phyloP scores from a whole-genome alignment of 352 stramenopile species.

The Saprolegnia diclina region DNA sequence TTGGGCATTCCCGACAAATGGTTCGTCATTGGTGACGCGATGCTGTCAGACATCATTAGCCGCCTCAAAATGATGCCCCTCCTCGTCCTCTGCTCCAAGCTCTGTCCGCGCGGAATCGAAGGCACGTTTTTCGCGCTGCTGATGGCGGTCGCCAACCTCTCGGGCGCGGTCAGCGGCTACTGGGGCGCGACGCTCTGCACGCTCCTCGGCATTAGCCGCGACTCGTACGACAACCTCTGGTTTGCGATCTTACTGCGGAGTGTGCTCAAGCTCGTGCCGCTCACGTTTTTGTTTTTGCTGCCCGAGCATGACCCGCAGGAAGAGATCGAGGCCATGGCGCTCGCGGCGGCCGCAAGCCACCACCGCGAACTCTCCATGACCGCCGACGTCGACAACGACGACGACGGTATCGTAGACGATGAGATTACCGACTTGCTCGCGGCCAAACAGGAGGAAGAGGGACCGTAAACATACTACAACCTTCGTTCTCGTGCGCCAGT shows the following conservation, averaged over 20 bases:
- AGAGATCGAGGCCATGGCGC: constrained; percentile 44
- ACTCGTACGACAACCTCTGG: constrained; percentile 88
- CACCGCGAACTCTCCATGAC: background rate
- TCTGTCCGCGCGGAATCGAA: constrained; percentile 94
- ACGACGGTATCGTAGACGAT: background rate
- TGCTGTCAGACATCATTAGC: constrained; percentile 81
- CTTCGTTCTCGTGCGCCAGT: too few species aligned
- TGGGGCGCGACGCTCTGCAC: constrained; percentile 88
- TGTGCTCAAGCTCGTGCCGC: constrained; percentile 85
- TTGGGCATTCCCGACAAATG: constrained; percentile 92
- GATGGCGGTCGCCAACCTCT: constrained; percentile 97
- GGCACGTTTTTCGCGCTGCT: constrained; percentile 95
- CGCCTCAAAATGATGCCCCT: constrained; percentile 89
- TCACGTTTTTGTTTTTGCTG: constrained; percentile 86
- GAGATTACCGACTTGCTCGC: background rate
- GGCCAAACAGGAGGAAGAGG: too few species aligned
- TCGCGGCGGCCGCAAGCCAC: background rate
- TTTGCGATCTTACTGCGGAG: constrained; percentile 89
- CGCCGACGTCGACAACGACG: background rate
- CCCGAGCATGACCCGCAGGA: constrained; percentile 64
- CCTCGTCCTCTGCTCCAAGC: constrained; percentile 90
- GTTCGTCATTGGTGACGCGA: constrained; percentile 94
- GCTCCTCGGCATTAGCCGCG: constrained; percentile 83
- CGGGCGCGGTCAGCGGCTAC: constrained; percentile 89
- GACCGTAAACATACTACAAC: too few species aligned